Conservation (phyloP, 2,329 filamentous ascomycete genomes). For the Phoma herbarum region DNA sequence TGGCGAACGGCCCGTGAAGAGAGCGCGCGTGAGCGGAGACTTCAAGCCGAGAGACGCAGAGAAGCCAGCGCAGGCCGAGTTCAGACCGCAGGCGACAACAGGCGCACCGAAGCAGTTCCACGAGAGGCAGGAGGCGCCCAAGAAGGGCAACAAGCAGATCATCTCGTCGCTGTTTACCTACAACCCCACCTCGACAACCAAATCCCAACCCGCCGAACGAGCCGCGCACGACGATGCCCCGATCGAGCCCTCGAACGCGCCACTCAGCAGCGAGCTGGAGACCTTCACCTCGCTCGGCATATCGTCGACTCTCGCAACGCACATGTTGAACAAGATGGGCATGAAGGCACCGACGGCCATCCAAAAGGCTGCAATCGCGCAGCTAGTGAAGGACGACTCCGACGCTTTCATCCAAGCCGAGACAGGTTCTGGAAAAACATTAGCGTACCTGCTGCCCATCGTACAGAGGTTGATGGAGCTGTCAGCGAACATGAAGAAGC, state of each 20-base stretch:
- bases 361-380: conserved; percentile 86
- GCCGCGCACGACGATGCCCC: conserved; percentile 50
- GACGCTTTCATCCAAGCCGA: conserved; percentile 98
- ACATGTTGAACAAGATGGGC: conserved; percentile 84
- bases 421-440: conserved; percentile 95
- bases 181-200: conserved; percentile 78
- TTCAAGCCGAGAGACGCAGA: conserved; percentile 44
- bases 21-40: conserved; percentile 50
- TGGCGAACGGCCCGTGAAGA: conserved; percentile 44
- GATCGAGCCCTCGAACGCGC: conserved; percentile 86
- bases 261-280: conserved; percentile 80
- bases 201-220: conserved; percentile 51
- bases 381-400: conserved; percentile 79
- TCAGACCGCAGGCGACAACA: conserved; percentile 44
- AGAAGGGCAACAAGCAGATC: conserved; percentile 66
- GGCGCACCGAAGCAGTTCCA: conserved; percentile 39
- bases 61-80: conserved; percentile 30
- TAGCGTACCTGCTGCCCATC: conserved; percentile 93
- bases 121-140: conserved; percentile 46
- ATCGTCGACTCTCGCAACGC: conserved; percentile 79
- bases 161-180: conserved; percentile 92
- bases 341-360: conserved; percentile 94
- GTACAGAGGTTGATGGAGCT: conserved; percentile 87
- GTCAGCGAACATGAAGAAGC: conserved; percentile 61
- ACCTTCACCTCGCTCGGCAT: conserved; percentile 89